Conservation (phyloP, 257 asterid species). For the Cordia subcordata region DNA sequence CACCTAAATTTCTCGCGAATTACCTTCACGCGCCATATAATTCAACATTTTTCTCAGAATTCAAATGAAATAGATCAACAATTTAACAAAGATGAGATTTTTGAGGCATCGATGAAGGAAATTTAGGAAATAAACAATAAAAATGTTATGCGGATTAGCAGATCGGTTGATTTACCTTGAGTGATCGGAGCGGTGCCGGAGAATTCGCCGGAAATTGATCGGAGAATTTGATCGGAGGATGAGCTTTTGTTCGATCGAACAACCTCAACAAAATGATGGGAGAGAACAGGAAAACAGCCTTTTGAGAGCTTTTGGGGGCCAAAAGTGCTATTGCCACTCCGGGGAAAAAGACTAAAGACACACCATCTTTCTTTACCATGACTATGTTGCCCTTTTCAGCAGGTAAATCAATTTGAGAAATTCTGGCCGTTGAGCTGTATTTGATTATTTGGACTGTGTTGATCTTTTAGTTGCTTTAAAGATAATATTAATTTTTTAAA, state of each 20-base stretch:
- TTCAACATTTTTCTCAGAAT: constrained; percentile 1
- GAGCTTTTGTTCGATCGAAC: constrained; percentile 1
- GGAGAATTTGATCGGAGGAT: background rate
- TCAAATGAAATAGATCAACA: constrained; percentile 1
- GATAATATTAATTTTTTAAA: no score
- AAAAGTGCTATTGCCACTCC: constrained; percentile 11
- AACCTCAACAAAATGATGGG: background rate
- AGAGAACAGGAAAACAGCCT: background rate
- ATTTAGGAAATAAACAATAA: background rate
- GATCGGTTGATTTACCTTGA: constrained; percentile 11
- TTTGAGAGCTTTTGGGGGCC: background rate
- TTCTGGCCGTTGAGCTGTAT: no score
- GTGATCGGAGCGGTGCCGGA: background rate
- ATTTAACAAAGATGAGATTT: background rate
- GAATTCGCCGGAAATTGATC: background rate
- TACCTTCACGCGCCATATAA: constrained; percentile 26
- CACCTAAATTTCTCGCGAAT: constrained; percentile 3
- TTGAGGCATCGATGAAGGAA: background rate
- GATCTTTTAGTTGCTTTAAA: no score
- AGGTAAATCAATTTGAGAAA: no score
- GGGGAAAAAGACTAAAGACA: no score
- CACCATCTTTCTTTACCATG: background rate
- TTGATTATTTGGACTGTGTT: no score
- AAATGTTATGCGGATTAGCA: background rate
- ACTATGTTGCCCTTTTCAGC: constrained; percentile 1